Percentiles rank a stretch among this genome's conserved stretches.
Evolutionary conservation across 371 early-diverging fungal species (phyloP).

Genomic region (Dichotomocladium elegans): DNA sequence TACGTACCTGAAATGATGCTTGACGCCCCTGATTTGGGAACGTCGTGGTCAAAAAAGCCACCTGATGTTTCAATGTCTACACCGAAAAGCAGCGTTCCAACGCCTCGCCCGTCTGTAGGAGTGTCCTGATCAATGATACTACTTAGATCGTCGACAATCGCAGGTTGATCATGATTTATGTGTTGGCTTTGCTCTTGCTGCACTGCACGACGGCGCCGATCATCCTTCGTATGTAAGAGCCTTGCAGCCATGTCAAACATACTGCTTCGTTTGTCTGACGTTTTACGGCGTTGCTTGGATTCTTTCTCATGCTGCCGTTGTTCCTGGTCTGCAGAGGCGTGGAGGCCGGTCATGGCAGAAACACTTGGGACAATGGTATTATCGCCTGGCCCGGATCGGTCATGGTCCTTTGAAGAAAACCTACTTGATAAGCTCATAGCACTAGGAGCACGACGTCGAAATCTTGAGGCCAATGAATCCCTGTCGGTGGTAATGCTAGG

Average conservation of each 20-base stretch:
- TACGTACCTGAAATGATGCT: slow-evolving; percentile 10
- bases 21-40: slow-evolving; percentile 10
- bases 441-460: slow-evolving; percentile 22
- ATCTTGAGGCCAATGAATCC: slow-evolving; percentile 14
- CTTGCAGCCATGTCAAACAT: slow-evolving; percentile 21
- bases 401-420: slow-evolving; percentile 8
- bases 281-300: too few species aligned
- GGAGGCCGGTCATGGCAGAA: slow-evolving; percentile 8
- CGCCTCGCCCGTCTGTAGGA: slow-evolving; percentile 7
- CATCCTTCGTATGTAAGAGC: slow-evolving; percentile 10
- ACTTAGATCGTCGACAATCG: slow-evolving; percentile 1
- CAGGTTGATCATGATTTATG: too few species aligned
- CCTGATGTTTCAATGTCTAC: slow-evolving; percentile 23
- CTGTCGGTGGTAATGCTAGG: not conserved
- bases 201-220: not conserved
- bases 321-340: not conserved
- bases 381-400: not conserved
- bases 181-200: not conserved
- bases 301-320: not conserved
- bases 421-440: slow-evolving; percentile 17
- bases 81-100: slow-evolving; percentile 28
- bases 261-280: slow-evolving; percentile 15
- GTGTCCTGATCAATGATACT: slow-evolving; percentile 8
- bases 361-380: slow-evolving; percentile 4
- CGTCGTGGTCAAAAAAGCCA: slow-evolving; percentile 19